Evolutionary conservation across 164 flowering plant species (phyloP).

Genomic region (Berberis thunbergii): DNA sequence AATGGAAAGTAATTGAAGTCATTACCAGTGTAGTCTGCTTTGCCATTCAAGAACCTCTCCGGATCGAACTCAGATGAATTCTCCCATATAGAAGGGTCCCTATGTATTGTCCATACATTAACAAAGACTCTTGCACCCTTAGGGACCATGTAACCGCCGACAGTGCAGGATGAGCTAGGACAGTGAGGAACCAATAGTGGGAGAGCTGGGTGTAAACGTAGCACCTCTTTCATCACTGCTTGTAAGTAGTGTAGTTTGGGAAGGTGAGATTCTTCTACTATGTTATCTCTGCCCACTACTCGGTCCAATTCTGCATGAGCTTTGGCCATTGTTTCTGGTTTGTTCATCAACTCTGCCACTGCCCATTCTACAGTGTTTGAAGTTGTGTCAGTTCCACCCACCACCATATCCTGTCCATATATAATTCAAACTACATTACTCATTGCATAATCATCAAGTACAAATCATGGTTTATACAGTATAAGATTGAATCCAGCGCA

Average conservation of each 20-base stretch:
- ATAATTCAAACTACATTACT: not conserved
- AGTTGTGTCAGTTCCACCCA: constrained; percentile 12
- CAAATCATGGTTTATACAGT: too few species aligned
- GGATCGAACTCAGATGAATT: constrained; percentile 32
- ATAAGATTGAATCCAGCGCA: too few species aligned
- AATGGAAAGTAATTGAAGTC: constrained; percentile 48
- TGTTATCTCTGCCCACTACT: constrained; percentile 18
- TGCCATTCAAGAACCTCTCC: constrained; percentile 27
- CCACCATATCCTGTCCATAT: constrained; percentile 7
- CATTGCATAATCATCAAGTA: too few species aligned
- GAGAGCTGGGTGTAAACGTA: constrained; percentile 10
- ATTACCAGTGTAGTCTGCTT: constrained; percentile 26
- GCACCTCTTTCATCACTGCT: constrained; percentile 12
- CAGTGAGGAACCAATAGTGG: constrained; percentile 15
- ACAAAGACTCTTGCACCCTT: constrained; percentile 13
- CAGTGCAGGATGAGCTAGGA: constrained; percentile 4
- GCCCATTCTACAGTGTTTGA: constrained; percentile 12
- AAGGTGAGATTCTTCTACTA: constrained; percentile 27
- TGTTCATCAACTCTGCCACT: constrained; percentile 10
- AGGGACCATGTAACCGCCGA: constrained; percentile 11
- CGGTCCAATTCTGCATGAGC: constrained; percentile 11
- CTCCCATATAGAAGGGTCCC: constrained; percentile 33
- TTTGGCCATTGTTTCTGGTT: constrained; percentile 6
- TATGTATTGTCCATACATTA: constrained; percentile 33
- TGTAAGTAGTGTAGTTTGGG: constrained; percentile 8